These are phyloP conservation scores for Xerocomus spinulosus DNA, from an alignment of 768 basidiomycete genomes.

Conservation along the genomic window DNA sequence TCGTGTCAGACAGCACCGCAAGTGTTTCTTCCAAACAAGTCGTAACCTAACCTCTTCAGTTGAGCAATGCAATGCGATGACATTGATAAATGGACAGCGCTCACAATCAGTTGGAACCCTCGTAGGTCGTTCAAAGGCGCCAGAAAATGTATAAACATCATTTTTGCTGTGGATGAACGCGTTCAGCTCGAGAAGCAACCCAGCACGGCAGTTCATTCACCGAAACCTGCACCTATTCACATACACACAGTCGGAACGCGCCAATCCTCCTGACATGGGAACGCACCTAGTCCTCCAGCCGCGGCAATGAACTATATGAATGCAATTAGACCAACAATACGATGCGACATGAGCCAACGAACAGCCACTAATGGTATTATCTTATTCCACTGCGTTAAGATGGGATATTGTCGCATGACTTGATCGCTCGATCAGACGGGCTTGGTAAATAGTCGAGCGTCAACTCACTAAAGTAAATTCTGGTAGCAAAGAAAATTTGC, in stretches of 20 bases:
- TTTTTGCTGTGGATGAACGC: neutral
- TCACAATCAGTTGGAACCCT: neutral
- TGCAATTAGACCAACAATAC: neutral
- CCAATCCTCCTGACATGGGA: neutral
- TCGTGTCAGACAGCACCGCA: slow-evolving; percentile 4
- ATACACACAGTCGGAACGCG: neutral
- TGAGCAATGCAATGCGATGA: neutral
- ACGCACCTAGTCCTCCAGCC: slow-evolving; percentile 3
- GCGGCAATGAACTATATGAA: slow-evolving; percentile 3
- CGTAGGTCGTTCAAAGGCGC: neutral
- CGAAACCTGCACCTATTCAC: slow-evolving; percentile 3
- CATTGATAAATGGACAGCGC: neutral
- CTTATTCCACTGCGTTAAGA: neutral
- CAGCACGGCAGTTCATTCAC: slow-evolving; percentile 1
- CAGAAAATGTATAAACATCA: neutral
- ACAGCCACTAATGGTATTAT: slow-evolving; percentile 3
- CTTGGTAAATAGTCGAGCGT: neutral
- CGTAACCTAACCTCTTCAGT: neutral
- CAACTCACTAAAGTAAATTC: slow-evolving; percentile 7
- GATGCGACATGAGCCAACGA: neutral
- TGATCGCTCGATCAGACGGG: neutral
- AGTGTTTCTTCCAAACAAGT: slow-evolving; percentile 7
- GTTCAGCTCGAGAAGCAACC: neutral
- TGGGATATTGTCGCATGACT: slow-evolving; percentile 6
- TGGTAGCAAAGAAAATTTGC: slow-evolving; percentile 5